Base-by-base conservation (phyloP, 305 asterid genomes). In the Fraxinus dipetala region DNA sequence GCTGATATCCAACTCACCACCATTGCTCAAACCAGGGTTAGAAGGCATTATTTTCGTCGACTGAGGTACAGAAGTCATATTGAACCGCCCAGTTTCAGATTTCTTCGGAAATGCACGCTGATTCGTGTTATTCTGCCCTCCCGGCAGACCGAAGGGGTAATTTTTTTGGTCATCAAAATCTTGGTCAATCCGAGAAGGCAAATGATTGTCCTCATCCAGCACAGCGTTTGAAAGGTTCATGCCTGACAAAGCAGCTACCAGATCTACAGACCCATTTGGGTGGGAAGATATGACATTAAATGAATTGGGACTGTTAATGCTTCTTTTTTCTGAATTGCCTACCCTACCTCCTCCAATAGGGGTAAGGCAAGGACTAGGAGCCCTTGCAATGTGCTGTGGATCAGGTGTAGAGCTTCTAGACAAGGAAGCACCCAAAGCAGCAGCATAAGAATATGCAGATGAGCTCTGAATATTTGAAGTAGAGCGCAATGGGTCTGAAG, bases 321-420 rank as follows among this genome's bases (percentile, higher is more conserved):
- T 88, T 83, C 92, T 88, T 86, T 91, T 94, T 77, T 96, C 98
- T 22, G 91, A 84, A 85, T 87, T 91, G 70, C 69, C 89, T 16
- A 38, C 82, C 85, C 98, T 86, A 76, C 95, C 93, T 77, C 92
- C 95, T 80, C 98, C 99, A 87, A 96, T 95, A 83, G 98, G 97
- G 48, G 94, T 89, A 61, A 91, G 97, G 86, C 93, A 89, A 77
- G 98, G 99, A 85, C 99, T 96, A 76, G 99, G 98, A 69, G 91
- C 97, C 89, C 96, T 89, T 14, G 93, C 91, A 81, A 92, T 86
- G 85, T 87, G 95, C 76, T 92, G 97, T 79, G 97, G 87, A 88
- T 96, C 98, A 28, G 99, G 99, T 38, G 99, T 96, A 45, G 98
- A 88, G 91, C 99, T 93, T 85, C 98, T 93, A 35, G 99, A 96